Conservation (phyloP, 345 rosid genomes). For the Populus nigra region DNA sequence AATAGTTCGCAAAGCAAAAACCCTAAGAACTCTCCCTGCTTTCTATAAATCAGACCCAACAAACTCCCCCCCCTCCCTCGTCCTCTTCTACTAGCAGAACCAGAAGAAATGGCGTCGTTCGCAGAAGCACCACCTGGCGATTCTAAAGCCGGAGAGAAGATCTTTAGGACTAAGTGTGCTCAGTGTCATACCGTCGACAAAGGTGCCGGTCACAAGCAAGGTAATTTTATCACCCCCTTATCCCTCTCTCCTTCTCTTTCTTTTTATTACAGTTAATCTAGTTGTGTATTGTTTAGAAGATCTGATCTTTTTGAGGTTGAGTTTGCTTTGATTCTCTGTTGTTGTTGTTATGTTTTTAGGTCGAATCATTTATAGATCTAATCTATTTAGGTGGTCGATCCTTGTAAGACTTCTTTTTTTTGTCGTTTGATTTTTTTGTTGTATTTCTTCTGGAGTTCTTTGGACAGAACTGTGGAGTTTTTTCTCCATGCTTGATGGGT, state of each 20-base stretch:
- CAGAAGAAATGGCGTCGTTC: conserved; percentile 53
- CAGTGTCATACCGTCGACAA: conserved; percentile 69
- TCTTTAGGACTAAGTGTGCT: conserved; percentile 66
- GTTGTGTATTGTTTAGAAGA: not conserved
- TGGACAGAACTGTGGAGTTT: not conserved
- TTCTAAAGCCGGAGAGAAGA: conserved; percentile 59
- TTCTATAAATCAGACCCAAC: not conserved
- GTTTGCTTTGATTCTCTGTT: not conserved
- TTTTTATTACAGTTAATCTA: not conserved
- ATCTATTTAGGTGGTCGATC: not conserved
- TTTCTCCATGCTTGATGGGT: not conserved
- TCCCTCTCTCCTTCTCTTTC: not conserved
- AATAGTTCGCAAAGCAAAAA: not conserved
- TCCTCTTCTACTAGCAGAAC: not conserved
- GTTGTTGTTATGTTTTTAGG: not conserved
- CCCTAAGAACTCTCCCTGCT: not conserved
- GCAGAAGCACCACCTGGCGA: conserved; percentile 63
- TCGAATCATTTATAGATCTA: not conserved
- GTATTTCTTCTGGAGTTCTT: too few species aligned
- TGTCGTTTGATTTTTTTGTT: too few species aligned
- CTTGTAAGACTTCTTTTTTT: too few species aligned
- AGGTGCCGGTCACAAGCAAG: conserved; percentile 71
- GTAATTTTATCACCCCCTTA: conserved; percentile 8
- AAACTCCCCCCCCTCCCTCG: not conserved
- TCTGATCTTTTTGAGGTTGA: not conserved